A percentile compares a stretch with the other conserved stretches of the same genome.
phyloP scores from a whole-genome alignment of 2,329 filamentous ascomycete species.

The Cryphonectria parasitica region DNA sequence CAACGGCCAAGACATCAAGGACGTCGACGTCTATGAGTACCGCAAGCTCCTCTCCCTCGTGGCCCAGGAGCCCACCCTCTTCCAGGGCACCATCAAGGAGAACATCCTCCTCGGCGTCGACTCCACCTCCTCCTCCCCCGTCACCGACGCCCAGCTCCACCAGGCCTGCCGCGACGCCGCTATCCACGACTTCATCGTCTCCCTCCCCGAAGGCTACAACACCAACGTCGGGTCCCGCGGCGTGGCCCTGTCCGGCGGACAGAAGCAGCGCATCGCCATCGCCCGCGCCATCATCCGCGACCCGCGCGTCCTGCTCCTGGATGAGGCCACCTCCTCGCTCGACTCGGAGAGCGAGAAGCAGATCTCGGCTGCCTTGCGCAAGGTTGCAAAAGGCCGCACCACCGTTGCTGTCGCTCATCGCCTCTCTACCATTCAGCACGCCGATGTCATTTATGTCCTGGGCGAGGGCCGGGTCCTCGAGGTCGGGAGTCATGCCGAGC shows the following conservation, averaged over 20 bases:
- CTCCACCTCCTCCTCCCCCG: slow-evolving; percentile 34
- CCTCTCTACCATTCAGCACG: slow-evolving; percentile 76
- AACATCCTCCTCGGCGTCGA: slow-evolving; percentile 70
- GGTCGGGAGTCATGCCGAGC: slow-evolving; percentile 55
- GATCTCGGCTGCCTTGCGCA: slow-evolving; percentile 71
- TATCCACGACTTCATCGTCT: slow-evolving; percentile 72
- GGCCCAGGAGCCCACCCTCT: slow-evolving; percentile 74
- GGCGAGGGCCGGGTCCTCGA: slow-evolving; percentile 65
- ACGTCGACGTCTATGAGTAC: slow-evolving; percentile 64
- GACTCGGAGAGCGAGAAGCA: slow-evolving; percentile 65
- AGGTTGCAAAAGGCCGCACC: slow-evolving; percentile 61
- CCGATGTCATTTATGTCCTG: slow-evolving; percentile 80
- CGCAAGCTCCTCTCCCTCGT: slow-evolving; percentile 70
- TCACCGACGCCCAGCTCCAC: slow-evolving; percentile 57
- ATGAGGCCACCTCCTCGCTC: slow-evolving; percentile 62
- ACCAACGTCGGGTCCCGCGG: slow-evolving; percentile 71
- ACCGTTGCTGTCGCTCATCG: slow-evolving; percentile 80
- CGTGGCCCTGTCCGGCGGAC: slow-evolving; percentile 61
- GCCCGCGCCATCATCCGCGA: slow-evolving; percentile 58
- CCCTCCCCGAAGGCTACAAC: slow-evolving; percentile 66
- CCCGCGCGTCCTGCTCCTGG: slow-evolving; percentile 58
- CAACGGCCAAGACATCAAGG: slow-evolving; percentile 62
- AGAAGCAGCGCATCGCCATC: slow-evolving; percentile 60
- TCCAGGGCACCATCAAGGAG: slow-evolving; percentile 69
- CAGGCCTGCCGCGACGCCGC: slow-evolving; percentile 64